These are phyloP conservation scores for Flaveria trinervia DNA, from an alignment of 129 eudicot genomes.

Conservation along the genomic window DNA sequence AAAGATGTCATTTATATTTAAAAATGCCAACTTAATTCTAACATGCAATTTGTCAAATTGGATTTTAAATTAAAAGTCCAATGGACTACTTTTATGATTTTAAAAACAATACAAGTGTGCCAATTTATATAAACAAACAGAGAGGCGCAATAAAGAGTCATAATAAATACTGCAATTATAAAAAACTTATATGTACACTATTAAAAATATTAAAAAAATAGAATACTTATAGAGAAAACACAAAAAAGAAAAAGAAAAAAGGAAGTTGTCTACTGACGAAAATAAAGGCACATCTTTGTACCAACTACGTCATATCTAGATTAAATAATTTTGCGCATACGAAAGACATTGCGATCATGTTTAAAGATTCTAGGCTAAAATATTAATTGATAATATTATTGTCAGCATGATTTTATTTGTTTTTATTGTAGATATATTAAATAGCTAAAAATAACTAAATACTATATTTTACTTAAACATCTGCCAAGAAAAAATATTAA, in stretches of 20 bases:
- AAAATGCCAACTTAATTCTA: too few relatives aligned
- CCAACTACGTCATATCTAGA: background rate
- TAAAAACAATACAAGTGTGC: conserved; percentile 12
- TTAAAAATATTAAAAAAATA: too few relatives aligned
- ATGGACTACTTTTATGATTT: background rate
- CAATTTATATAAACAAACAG: background rate
- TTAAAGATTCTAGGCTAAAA: background rate
- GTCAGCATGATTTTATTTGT: background rate
- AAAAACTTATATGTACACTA: background rate
- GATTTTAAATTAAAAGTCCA: conserved; percentile 13
- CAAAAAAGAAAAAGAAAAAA: background rate
- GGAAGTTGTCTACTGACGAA: background rate
- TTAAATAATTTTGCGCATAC: background rate
- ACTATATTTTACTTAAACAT: background rate
- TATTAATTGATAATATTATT: background rate
- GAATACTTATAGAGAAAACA: background rate
- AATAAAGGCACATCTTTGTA: background rate
- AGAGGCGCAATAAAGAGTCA: background rate
- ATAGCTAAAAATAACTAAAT: background rate
- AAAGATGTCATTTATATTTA: too few relatives aligned
- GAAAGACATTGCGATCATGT: background rate
- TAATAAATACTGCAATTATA: background rate
- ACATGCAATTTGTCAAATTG: background rate
- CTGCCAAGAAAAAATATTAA: background rate
- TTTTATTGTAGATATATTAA: background rate